A percentile compares a stretch with the other conserved stretches of the same genome.
Conservation (phyloP, 305 asterid species). For the Fraxinus nigra region DNA sequence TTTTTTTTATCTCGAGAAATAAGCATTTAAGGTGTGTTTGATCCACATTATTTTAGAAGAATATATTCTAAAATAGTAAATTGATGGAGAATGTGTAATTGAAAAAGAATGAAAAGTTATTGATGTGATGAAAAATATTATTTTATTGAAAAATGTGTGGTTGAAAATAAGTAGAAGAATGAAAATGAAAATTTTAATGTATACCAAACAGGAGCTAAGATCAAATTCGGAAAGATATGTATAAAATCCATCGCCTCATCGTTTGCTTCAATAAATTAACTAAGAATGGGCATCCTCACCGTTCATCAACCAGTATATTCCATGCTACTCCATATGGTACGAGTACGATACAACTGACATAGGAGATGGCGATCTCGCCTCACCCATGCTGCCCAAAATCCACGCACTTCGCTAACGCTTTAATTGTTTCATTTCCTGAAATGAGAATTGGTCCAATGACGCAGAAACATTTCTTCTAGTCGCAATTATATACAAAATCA, state of each 20-base stretch:
- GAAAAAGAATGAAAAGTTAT: too few species aligned
- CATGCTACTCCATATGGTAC: background rate
- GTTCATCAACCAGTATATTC: background rate
- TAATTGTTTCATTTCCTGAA: background rate
- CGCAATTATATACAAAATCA: background rate
- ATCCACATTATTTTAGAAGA: too few species aligned
- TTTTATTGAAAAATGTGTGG: too few species aligned
- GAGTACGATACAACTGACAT: background rate
- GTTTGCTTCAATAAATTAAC: background rate
- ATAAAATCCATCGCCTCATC: background rate
- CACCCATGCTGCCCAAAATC: background rate
- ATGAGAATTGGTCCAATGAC: background rate
- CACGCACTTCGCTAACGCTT: background rate
- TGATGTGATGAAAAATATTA: too few species aligned
- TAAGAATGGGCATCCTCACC: background rate
- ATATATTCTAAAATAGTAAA: too few species aligned
- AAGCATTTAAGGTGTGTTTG: background rate
- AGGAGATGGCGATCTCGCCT: background rate
- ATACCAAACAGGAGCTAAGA: too few species aligned
- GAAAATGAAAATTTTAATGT: too few species aligned
- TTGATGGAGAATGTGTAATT: too few species aligned
- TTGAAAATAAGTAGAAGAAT: too few species aligned
- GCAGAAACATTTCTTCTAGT: background rate
- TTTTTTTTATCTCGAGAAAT: background rate
- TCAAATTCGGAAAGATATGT: background rate